Base-by-base conservation (phyloP, 1,139 yeast species). In the Yamadazyma diddensiae region DNA sequence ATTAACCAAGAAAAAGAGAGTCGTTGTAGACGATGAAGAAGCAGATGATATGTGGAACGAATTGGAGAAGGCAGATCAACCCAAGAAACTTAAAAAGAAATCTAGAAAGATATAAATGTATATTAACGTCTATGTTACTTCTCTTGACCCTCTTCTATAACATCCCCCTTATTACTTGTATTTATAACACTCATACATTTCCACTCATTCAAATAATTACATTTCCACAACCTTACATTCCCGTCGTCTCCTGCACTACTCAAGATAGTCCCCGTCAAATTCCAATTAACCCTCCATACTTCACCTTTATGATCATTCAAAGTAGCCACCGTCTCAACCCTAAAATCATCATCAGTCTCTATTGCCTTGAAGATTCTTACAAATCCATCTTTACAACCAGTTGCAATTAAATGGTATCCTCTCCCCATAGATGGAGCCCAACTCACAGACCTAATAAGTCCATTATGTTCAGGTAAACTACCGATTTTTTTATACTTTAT, bases 371-470 rank as follows among this genome's bases (percentile, higher is more conserved):
- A 90, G 3, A 92, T 82, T 34, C 97, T 73, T 13, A 92, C 90
- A 50, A 69, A 79, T 0, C 97, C 98, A 56, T 92, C 98, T 55
- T 88, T 88, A 53, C 95, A 87, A 3, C 95, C 98, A 0, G 97
- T 90, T 1, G 98, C 98, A 28, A 92, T 72, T 32, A 88, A 63
- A 49, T 92, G 95, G 55, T 79, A 85, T 39, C 82, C 79, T 44
- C 96, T 69, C 2, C 97, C 98, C 83, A 90, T 86, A 0, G 94
- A 80, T 5, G 97, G 97, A 0, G 97, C 98, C 98, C 98, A 92
- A 29, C 94, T 75, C 6, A 92, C 88, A 23, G 92, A 85, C 45
- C 97, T 68, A 27, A 92, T 87, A 30, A 92, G 70, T 2, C 95
- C 95, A 38, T 77, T 73, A 55, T 90, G 97, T 31, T 87, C 96